Conservation (phyloP, 139 green algal species). For the Haematococcus lacustris region DNA sequence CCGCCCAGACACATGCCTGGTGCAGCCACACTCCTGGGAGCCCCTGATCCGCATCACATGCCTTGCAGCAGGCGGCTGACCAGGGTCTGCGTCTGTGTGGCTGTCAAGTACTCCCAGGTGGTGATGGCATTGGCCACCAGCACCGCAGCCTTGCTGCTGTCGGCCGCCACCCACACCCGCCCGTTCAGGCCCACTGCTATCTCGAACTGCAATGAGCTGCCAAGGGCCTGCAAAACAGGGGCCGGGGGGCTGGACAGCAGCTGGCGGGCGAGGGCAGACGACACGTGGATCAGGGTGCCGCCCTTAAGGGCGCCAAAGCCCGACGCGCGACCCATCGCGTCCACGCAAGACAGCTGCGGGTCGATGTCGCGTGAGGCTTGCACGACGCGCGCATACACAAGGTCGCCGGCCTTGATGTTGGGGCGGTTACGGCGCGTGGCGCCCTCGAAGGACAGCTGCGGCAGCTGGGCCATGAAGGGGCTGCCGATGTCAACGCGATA, state of each 20-base stretch:
- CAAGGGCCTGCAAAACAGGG: constrained; percentile 41
- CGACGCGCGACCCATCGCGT: constrained; percentile 44
- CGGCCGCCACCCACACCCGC: constrained; percentile 55
- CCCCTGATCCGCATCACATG: no score
- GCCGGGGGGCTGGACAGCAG: constrained; percentile 36
- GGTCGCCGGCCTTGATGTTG: constrained; percentile 59
- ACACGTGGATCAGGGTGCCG: constrained; percentile 34
- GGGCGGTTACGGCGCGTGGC: constrained; percentile 75
- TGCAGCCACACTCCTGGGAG: no score
- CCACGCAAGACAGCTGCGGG: constrained; percentile 60
- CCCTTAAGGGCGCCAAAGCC: constrained; percentile 67
- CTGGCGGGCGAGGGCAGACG: constrained; percentile 22
- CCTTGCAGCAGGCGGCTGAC: constrained; percentile 14
- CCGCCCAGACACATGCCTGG: no score
- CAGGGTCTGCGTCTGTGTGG: constrained; percentile 15
- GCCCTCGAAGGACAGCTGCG: constrained; percentile 74
- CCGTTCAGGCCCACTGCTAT: constrained; percentile 73
- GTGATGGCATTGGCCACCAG: constrained; percentile 32
- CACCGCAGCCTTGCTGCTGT: constrained; percentile 21
- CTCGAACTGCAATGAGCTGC: constrained; percentile 58
- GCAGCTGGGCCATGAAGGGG: constrained; percentile 56
- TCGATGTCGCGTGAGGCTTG: constrained; percentile 55
- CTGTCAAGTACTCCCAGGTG: constrained; percentile 18
- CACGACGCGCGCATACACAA: constrained; percentile 68
- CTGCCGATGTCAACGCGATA: constrained; percentile 72